Base-by-base conservation (phyloP, 2,329 filamentous ascomycete species). In the Fusarium setosum region DNA sequence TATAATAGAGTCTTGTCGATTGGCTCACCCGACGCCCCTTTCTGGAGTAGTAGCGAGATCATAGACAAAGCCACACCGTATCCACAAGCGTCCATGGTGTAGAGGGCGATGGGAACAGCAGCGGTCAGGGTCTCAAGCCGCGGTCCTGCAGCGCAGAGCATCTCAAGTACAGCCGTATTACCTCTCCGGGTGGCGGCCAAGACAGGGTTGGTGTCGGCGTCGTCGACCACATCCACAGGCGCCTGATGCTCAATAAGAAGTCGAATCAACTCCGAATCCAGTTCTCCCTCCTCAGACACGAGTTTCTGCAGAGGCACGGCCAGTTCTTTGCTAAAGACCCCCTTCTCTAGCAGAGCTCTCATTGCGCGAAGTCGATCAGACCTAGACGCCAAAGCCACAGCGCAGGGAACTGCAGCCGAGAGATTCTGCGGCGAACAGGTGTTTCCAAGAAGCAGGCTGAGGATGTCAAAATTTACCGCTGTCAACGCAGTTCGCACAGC, bases 161-260 rank as follows among this genome's bases (percentile, higher is more conserved):
- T 53, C 1, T 54, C 37, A 5, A 63, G 59, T 1, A 54, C 59
- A 11, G 32, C 18, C 5, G 18, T 15, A n/a, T 63, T 40, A 13
- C 59, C 59, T 37, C 31, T 49, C 5, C 17, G 21, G 2, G 38
- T n/a, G 0, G 20, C 47, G 2, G 45, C 3, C 5, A 63, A 5
- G 4, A 63, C 13, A 0, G 61, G 53, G 4, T 49, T 51, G 3
- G 3, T 13, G 10, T 32, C 23, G 4, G 41, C 2, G 2, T 48
- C 48, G 2, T 20, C 12, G 1, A 20, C 8, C 0, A 34, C 4
- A 2, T 59, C 53, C 6, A 63, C 7, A 2, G 59, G 32, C 1
- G 59, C 61, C 13, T 32, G 29, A 6, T 59, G 18, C 5, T 59
- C 47, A 3, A 63, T 32, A 10, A 63, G 44, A 4, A 63, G 26